These are phyloP conservation scores for Chlamydomonas sp. DNA, from an alignment of 139 green algal genomes.

Conservation along the genomic window DNA sequence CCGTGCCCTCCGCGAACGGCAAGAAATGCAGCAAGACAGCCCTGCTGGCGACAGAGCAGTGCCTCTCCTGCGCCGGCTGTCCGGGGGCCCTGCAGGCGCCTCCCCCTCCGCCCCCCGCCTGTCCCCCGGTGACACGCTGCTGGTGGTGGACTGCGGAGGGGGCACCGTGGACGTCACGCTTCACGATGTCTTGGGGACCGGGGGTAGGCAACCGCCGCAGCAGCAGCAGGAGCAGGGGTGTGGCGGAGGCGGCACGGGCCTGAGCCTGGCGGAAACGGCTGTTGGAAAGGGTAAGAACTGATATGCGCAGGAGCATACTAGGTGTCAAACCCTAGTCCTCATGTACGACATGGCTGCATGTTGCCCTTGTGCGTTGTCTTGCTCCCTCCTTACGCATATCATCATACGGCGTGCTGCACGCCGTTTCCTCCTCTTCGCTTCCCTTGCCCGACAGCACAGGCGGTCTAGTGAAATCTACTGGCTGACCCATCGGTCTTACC, in stretches of 20 bases:
- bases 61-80: no score
- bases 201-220: no score
- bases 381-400: no score
- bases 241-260: not conserved
- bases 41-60: no score
- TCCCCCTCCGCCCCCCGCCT: no score
- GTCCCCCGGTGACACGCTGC: conserved; percentile 5
- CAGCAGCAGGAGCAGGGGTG: not conserved
- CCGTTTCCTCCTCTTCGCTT: not conserved
- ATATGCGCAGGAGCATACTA: not conserved
- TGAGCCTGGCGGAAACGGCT: conserved; percentile 3
- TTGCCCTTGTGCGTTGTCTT: no score
- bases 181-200: not conserved
- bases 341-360: no score
- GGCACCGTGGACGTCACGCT: conserved; percentile 25
- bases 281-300: not conserved
- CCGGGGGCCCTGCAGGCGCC: not conserved
- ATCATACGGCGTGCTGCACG: not conserved
- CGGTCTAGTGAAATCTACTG: no score
- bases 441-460: no score
- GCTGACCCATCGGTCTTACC: no score
- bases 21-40: no score
- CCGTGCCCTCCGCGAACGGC: not conserved
- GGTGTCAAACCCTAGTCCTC: not conserved
- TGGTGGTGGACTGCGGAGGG: conserved; percentile 33